phyloP scores from a whole-genome alignment of 192 early-diverging fungal species.

The Pilaira anomala region DNA sequence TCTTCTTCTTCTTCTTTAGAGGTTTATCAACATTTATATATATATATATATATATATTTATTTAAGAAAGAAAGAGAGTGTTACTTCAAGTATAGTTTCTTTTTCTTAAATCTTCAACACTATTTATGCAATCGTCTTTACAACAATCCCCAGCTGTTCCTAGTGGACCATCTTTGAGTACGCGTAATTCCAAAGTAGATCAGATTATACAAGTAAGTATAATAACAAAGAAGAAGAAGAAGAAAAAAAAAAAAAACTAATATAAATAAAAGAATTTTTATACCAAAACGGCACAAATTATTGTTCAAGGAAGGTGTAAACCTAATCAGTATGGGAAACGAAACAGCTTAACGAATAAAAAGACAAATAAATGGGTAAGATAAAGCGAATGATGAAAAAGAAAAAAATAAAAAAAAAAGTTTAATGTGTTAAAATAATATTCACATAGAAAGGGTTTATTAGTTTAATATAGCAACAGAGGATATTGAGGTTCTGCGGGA shows the following conservation, averaged over 20 bases:
- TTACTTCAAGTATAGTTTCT: no score
- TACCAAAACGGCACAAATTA: conserved; percentile 71
- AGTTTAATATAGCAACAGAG: conserved; percentile 85
- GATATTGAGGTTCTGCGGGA: conserved; percentile 75
- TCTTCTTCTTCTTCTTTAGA: no score
- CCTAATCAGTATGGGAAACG: conserved; percentile 23
- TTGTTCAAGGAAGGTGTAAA: conserved; percentile 61
- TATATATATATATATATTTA: no score
- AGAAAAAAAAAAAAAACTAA: background rate
- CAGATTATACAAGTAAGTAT: conserved; percentile 54
- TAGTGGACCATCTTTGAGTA: conserved; percentile 13
- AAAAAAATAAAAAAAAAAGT: background rate
- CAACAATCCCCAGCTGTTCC: no score
- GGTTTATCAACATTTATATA: no score
- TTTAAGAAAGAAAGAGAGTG: no score
- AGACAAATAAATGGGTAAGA: conserved; percentile 65
- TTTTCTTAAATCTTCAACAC: no score
- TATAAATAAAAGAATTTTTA: conserved; percentile 58
- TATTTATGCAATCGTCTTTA: no score
- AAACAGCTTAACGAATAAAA: conserved; percentile 30
- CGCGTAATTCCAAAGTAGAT: conserved; percentile 50
- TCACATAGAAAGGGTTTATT: background rate
- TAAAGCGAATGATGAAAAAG: background rate
- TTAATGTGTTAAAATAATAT: background rate
- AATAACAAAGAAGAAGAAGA: background rate